phyloP scores from a whole-genome alignment of 2,329 filamentous ascomycete species.

The Corniculantispora saksenae region DNA sequence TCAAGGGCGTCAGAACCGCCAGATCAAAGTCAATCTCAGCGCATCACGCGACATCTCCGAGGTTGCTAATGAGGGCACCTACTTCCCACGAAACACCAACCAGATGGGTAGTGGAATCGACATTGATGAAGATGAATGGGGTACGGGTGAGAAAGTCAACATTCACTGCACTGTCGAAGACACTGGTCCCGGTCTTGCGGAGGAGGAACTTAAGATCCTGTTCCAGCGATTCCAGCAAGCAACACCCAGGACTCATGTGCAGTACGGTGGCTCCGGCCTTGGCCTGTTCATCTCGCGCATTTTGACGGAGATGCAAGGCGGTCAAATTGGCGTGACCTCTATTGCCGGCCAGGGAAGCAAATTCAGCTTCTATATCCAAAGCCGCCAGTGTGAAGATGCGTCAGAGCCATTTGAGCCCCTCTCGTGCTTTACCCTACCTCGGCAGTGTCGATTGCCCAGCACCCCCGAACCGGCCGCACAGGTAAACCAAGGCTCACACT shows the following conservation, averaged over 20 bases:
- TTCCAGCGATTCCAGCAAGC: constrained; percentile 72
- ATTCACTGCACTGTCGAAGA: constrained; percentile 73
- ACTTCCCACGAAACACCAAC: constrained; percentile 48
- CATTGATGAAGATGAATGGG: constrained; percentile 65
- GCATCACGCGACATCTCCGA: constrained; percentile 57
- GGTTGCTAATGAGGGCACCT: constrained; percentile 41
- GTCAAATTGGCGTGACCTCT: constrained; percentile 73
- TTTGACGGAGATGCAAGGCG: constrained; percentile 74
- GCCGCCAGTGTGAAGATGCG: constrained; percentile 54
- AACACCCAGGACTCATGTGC: constrained; percentile 68
- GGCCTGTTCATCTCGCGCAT: constrained; percentile 77
- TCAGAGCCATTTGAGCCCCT: constrained; percentile 39
- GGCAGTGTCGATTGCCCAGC: constrained; percentile 16
- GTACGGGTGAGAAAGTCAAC: constrained; percentile 68
- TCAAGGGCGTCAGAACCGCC: constrained; percentile 57
- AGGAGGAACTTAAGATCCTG: constrained; percentile 65
- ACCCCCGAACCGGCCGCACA: constrained; percentile 12
- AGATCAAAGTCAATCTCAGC: constrained; percentile 65
- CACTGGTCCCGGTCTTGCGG: constrained; percentile 66
- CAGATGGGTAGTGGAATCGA: constrained; percentile 38
- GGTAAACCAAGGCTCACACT: background rate
- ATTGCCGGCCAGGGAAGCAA: constrained; percentile 68
- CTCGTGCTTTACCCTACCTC: constrained; percentile 32
- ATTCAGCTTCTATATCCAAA: constrained; percentile 76
- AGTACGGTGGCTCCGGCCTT: constrained; percentile 70